phyloP scores from a whole-genome alignment of 2,329 filamentous ascomycete genomes.

The Fusarium sp. region DNA sequence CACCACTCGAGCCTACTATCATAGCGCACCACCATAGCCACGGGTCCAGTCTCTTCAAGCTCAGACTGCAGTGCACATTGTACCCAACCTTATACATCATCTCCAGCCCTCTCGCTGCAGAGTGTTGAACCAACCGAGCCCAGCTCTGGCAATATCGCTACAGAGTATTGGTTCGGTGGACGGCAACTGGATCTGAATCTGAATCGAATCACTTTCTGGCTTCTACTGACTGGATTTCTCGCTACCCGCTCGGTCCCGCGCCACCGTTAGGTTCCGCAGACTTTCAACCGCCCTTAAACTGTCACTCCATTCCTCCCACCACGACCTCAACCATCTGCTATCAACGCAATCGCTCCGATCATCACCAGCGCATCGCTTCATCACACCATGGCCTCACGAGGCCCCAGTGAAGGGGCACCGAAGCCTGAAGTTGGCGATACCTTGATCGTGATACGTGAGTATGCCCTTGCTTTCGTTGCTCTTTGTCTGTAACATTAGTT shows the following conservation, averaged over 20 bases:
- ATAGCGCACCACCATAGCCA: constrained; percentile 40
- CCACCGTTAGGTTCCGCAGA: constrained; percentile 36
- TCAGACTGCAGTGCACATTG: constrained; percentile 38
- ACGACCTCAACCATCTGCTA: constrained; percentile 36
- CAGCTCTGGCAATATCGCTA: constrained; percentile 36
- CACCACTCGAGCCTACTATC: constrained; percentile 34
- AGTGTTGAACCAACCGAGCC: constrained; percentile 31
- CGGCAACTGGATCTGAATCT: constrained; percentile 26
- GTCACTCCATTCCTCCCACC: constrained; percentile 35
- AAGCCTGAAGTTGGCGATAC: constrained; percentile 74
- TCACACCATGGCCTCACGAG: constrained; percentile 58
- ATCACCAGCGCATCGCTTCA: constrained; percentile 35
- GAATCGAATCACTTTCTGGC: constrained; percentile 7
- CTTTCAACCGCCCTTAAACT: constrained; percentile 41
- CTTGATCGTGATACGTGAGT: constrained; percentile 77
- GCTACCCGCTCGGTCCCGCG: constrained; percentile 23
- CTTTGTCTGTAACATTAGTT: constrained; percentile 13
- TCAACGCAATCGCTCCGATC: constrained; percentile 28
- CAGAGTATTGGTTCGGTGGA: constrained; percentile 39
- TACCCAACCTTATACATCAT: constrained; percentile 43
- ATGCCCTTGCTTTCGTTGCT: constrained; percentile 39
- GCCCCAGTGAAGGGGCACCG: constrained; percentile 50
- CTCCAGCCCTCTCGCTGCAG: constrained; percentile 40
- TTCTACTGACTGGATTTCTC: constrained; percentile 16
- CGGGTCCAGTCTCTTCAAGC: constrained; percentile 39